Evolutionary conservation across 345 rosid species (phyloP), one percentile per base, ranked within the genome.

Genomic region (Lenwebbia sp.): DNA sequence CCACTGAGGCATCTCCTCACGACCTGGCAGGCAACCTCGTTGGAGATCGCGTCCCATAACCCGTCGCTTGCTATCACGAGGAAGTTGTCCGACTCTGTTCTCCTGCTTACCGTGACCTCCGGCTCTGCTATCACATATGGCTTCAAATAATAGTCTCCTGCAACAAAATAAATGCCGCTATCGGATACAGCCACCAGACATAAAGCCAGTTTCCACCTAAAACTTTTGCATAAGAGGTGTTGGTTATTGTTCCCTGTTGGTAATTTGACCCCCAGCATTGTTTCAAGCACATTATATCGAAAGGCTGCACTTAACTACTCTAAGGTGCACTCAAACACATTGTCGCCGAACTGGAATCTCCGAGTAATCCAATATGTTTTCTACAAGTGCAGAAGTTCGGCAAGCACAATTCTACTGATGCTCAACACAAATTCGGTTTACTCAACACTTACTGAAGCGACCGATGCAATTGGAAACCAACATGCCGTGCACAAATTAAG

Each of bases 41-140:
- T 90, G 0, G 92, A 57, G 52, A 91, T n/a, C 8, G 86, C 89
- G 53, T 91, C 92, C 94, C 93, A 93, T 40, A 90, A 86, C 1
- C 93, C 93, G 50, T 91, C 90, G 6, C 86, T 88, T 40, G 89
- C 92, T 21, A 89, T 87, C 37, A 89, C 70, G 6, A 90, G 62
- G 83, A 90, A 91, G 10, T 88, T 85, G 51, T 91, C 90, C 44
- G 47, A 50, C 70, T 86, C 87, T 2, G 53, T 86, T 14, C 89
- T 82, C 51, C 85, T 84, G 4, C 57, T 78, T 21, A 90, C 89
- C 9, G 84, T 88, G 19, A 90, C 91, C 81, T 90, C 90, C 0
- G 93, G 91, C 30, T 89, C 88, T 1, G 89, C 65, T n/a, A 82
- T 84, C 54, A 89, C 83, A 14, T n/a, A 88, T 23, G 90, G 90